Percentiles rank a stretch among this genome's conserved stretches.
Conservation (phyloP, 768 basidiomycete species). For the Sarcomyxa edulis region DNA sequence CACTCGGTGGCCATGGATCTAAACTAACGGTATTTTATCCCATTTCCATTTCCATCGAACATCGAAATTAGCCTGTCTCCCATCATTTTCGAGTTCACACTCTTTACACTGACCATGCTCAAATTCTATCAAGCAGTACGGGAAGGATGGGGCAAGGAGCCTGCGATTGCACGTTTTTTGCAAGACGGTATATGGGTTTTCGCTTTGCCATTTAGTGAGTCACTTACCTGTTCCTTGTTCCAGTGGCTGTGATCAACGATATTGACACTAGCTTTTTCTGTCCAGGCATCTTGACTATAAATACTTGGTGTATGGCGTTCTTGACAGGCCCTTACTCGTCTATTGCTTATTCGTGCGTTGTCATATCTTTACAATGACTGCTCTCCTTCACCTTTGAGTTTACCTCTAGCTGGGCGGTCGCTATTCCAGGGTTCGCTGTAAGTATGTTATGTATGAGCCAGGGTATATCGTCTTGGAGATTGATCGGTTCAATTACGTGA, state of each 20-base stretch:
- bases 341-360: constrained; percentile 15
- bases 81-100: constrained; percentile 15
- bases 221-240: constrained; percentile 1
- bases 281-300: constrained; percentile 13
- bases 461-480: no score
- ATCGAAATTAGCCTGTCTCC: constrained; percentile 11
- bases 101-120: constrained; percentile 19
- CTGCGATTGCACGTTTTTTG: constrained; percentile 17
- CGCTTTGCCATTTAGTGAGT: constrained; percentile 17
- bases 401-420: constrained; percentile 15
- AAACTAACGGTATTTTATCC: no score
- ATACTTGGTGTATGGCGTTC: constrained; percentile 12
- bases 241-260: no score
- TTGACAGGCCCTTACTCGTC: constrained; percentile 12
- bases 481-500: no score
- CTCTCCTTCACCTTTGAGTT: background rate
- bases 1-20: no score
- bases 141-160: constrained; percentile 18
- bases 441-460: no score
- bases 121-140: constrained; percentile 18
- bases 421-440: constrained; percentile 18
- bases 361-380: background rate
- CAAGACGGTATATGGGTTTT: constrained; percentile 21
- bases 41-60: background rate
- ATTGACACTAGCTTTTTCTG: no score